A percentile compares a stretch with the other conserved stretches of the same genome.
phyloP scores from a whole-genome alignment of 179 eudicot species.

The Beta macrorhiza region DNA sequence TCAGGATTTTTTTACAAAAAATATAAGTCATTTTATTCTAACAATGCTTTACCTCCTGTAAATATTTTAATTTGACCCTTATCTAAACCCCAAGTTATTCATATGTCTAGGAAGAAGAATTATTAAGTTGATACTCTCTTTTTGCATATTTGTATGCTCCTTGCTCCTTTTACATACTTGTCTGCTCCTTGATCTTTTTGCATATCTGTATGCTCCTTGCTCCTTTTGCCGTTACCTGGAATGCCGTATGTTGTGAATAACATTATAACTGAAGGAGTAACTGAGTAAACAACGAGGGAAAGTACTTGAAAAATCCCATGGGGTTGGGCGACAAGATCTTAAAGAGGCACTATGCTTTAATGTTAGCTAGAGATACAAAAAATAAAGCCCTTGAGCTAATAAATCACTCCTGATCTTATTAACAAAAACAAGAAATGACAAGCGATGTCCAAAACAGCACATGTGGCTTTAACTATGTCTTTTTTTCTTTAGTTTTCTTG shows the following conservation, averaged over 20 bases:
- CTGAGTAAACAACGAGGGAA: not conserved
- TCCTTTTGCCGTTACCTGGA: not conserved
- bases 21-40: not conserved
- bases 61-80: not conserved
- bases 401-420: not conserved
- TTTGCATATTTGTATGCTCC: too few relatives aligned
- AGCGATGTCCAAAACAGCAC: not conserved
- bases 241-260: not conserved
- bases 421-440: not conserved
- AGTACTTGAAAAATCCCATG: not conserved
- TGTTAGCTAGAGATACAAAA: not conserved
- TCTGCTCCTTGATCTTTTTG: not conserved
- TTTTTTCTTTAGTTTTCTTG: not conserved
- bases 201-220: not conserved
- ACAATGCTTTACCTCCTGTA: not conserved
- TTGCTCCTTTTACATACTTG: too few relatives aligned
- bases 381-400: not conserved
- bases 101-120: too few relatives aligned
- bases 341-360: not conserved
- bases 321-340: not conserved
- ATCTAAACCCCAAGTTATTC: too few relatives aligned
- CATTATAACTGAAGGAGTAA: not conserved
- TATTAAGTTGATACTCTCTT: too few relatives aligned
- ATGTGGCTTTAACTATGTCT: not conserved
- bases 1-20: not conserved